Conservation (phyloP, 2,329 filamentous ascomycete genomes). For the Aspergillus clavatus region DNA sequence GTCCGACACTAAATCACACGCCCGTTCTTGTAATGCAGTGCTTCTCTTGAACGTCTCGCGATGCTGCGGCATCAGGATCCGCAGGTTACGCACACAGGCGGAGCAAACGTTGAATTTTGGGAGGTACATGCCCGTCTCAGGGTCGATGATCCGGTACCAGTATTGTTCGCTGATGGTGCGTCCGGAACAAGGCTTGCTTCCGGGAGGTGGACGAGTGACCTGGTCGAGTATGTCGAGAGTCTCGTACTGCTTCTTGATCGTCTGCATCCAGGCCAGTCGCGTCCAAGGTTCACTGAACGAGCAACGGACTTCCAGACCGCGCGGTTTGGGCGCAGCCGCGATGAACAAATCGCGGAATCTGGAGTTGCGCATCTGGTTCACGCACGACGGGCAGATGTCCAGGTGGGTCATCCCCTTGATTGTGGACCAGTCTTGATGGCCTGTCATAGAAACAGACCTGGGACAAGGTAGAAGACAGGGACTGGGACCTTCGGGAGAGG, state of each 20-base stretch:
- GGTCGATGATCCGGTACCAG: conserved; percentile 74
- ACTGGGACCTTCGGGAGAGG: conserved; percentile 15
- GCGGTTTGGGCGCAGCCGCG: conserved; percentile 54
- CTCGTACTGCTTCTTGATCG: conserved; percentile 61
- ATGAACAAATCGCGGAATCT: conserved; percentile 65
- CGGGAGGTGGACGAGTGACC: conserved; percentile 60
- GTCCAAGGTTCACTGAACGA: conserved; percentile 81
- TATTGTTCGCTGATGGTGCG: conserved; percentile 51
- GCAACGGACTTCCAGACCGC: conserved; percentile 60
- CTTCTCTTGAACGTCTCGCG: conserved; percentile 57
- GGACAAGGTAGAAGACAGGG: conserved; percentile 62
- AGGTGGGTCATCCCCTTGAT: conserved; percentile 66
- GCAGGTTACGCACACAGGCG: conserved; percentile 66
- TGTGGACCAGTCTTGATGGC: conserved; percentile 75
- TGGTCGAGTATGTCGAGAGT: conserved; percentile 66
- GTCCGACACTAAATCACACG: conserved; percentile 66
- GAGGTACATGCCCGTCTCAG: conserved; percentile 58
- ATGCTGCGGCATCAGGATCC: conserved; percentile 68
- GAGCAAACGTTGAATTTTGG: conserved; percentile 71
- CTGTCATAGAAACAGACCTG: conserved; percentile 56
- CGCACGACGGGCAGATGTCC: conserved; percentile 79
- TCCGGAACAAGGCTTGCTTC: conserved; percentile 56
- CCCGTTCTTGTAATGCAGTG: conserved; percentile 46
- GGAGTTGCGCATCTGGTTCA: conserved; percentile 64
- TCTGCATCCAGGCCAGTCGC: conserved; percentile 77